Evolutionary conservation across 495 filamentous ascomycete species (phyloP).

Genomic region (Penicillium cinerascens): DNA sequence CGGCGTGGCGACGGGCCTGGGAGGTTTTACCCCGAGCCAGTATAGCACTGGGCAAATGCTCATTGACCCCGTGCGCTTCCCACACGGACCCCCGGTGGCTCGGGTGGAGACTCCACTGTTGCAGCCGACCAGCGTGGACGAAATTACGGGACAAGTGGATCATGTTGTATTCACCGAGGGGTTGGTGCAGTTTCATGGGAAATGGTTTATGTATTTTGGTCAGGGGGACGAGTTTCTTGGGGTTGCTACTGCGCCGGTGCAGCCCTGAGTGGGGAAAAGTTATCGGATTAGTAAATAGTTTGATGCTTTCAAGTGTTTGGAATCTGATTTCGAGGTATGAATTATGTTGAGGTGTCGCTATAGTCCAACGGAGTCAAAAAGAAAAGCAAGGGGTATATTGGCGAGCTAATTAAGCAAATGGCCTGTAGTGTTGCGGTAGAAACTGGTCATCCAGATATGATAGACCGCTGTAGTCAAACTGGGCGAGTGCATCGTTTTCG

Average conservation of each 20-base stretch:
- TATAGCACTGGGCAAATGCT: conserved; percentile 28
- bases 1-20: conserved; percentile 2
- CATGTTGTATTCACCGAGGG: conserved; percentile 6
- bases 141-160: conserved; percentile 6
- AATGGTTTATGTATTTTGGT: conserved; percentile 9
- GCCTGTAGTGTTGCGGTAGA: neutral
- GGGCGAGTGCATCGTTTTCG: neutral
- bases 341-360: no score
- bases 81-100: conserved; percentile 11
- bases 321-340: no score
- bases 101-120: conserved; percentile 5
- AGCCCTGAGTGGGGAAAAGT: neutral
- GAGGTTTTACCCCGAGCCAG: neutral
- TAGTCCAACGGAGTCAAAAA: no score
- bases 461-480: neutral
- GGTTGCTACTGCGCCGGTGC: neutral
- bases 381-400: no score
- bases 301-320: no score
- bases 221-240: neutral
- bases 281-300: no score
- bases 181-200: conserved; percentile 8
- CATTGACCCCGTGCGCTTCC: conserved; percentile 7
- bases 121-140: conserved; percentile 1
- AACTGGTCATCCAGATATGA: conserved; percentile 6
- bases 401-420: no score